These are phyloP conservation scores for Lasiosphaeris hirsuta DNA, from an alignment of 495 filamentous ascomycete species.

Conservation along the genomic window DNA sequence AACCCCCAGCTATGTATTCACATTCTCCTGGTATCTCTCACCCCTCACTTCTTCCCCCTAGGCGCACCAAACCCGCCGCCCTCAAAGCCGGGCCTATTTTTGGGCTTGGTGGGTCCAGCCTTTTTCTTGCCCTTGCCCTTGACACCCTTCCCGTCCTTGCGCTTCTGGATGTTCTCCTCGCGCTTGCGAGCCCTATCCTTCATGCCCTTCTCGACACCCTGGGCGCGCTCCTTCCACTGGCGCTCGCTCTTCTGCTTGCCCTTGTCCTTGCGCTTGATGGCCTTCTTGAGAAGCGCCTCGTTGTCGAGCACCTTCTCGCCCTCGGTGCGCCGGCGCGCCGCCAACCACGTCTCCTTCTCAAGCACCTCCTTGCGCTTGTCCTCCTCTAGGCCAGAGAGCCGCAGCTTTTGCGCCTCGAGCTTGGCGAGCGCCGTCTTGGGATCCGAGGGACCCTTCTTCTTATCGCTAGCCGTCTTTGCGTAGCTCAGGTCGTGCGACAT, in stretches of 20 bases:
- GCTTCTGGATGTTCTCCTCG: slow-evolving; percentile 81
- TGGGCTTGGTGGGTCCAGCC: slow-evolving; percentile 52
- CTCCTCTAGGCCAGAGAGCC: slow-evolving; percentile 66
- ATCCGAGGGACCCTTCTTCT: slow-evolving; percentile 75
- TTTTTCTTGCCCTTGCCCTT: slow-evolving; percentile 63
- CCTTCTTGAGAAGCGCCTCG: slow-evolving; percentile 86
- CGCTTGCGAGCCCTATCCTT: slow-evolving; percentile 81
- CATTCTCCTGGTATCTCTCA: not conserved
- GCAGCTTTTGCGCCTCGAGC: slow-evolving; percentile 66
- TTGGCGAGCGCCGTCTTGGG: slow-evolving; percentile 68
- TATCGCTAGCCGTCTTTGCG: slow-evolving; percentile 48
- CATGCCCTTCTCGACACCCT: slow-evolving; percentile 70
- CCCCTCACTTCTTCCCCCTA: slow-evolving; percentile 27
- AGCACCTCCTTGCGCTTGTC: slow-evolving; percentile 78
- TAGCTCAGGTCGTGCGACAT: slow-evolving; percentile 62
- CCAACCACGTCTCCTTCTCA: slow-evolving; percentile 92
- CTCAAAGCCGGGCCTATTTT: slow-evolving; percentile 80
- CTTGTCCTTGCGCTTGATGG: slow-evolving; percentile 86
- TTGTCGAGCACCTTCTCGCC: slow-evolving; percentile 90
- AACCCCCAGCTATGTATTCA: not conserved
- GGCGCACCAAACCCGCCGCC: slow-evolving; percentile 70
- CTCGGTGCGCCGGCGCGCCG: slow-evolving; percentile 81
- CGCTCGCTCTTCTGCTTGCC: slow-evolving; percentile 84
- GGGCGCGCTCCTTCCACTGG: slow-evolving; percentile 82
- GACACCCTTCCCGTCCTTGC: slow-evolving; percentile 65